Base-by-base conservation (phyloP, 192 early-diverging fungal species). In the Pilaira anomala region DNA sequence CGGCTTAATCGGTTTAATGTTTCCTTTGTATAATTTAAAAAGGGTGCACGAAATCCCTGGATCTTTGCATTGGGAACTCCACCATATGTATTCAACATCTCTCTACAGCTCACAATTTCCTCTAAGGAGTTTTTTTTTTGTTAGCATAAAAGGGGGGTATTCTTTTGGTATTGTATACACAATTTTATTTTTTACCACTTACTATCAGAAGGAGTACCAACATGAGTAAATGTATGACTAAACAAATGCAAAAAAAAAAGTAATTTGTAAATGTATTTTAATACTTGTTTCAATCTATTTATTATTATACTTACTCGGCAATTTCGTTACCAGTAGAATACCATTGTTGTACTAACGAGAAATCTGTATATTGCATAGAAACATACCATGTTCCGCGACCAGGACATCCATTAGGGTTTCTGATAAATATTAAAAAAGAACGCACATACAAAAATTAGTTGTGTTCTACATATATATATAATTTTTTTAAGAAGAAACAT, bases 251-350 rank as follows among this genome's bases (percentile, higher is more conserved):
- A 21, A 57, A 8, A 26, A 12, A 51, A 25, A 52, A 28, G 29
- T 62, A 19, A 48, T 26, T 9, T 25, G 28, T 2, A 51, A 19
- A 3, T 36, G n/a, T n/a, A n/a, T 7, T 56, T 13, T 33, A 25
- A 28, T 21, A 21, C 49, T 48, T 19, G 50, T 52, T 36, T 14
- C 9, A 7, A 21, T 48, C 14, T 22, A n/a, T 36, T 26, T 19
- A n/a, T 14, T 29, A 26, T 33, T 36, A 45, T 3, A 81, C 80
- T 49, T 70, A 63, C 75, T 75, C 39, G 75, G 81, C 67, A 45
- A 88, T 77, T 62, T 87, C 85, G 53, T 85, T 78, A 42, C 84
- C 84, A 18, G 65, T 56, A 24, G 82, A 75, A 60, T 88, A 83
- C 71, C 78, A 76, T 55, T 79, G 67, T 45, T 84, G 72, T 21